These are phyloP conservation scores for Penicillium alfredii DNA, from an alignment of 495 filamentous ascomycete genomes.

Conservation along the genomic window DNA sequence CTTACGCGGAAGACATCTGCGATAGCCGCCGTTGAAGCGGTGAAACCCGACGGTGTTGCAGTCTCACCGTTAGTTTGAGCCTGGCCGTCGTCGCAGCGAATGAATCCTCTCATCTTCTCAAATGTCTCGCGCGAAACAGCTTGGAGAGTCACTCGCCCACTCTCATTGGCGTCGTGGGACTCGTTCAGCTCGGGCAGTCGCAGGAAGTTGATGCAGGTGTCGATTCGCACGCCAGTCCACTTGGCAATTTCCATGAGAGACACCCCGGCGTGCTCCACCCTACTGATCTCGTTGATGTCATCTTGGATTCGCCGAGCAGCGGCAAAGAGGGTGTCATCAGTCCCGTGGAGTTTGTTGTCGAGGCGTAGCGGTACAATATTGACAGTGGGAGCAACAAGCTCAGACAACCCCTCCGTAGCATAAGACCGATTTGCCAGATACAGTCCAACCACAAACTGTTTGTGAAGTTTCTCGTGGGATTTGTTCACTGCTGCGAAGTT, in stretches of 20 bases:
- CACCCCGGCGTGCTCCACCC: conserved; percentile 22
- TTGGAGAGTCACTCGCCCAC: conserved; percentile 7
- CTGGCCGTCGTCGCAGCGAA: background rate
- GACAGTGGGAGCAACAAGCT: conserved; percentile 27
- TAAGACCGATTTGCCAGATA: conserved; percentile 34
- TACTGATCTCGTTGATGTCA: conserved; percentile 29
- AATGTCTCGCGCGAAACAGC: conserved; percentile 11
- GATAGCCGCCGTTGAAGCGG: conserved; percentile 10
- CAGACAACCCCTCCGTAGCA: conserved; percentile 22
- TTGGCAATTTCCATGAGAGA: conserved; percentile 30
- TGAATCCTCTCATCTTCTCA: conserved; percentile 1
- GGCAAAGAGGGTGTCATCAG: conserved; percentile 13
- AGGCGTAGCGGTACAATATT: conserved; percentile 34
- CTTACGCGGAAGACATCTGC: conserved; percentile 18
- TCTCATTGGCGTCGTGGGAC: conserved; percentile 1
- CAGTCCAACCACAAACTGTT: conserved; percentile 22
- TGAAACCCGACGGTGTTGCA: conserved; percentile 4
- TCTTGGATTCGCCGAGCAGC: conserved; percentile 25
- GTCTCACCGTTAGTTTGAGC: conserved; percentile 10
- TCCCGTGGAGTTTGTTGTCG: conserved; percentile 13
- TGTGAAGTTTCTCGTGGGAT: conserved; percentile 1
- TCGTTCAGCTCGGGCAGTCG: conserved; percentile 22
- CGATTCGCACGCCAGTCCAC: conserved; percentile 33
- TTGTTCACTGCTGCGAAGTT: conserved; percentile 3
- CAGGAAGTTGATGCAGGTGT: conserved; percentile 34